A percentile compares a stretch with the other conserved stretches of the same genome.
phyloP scores from a whole-genome alignment of 495 filamentous ascomycete species.

The Cryomyces minteri region DNA sequence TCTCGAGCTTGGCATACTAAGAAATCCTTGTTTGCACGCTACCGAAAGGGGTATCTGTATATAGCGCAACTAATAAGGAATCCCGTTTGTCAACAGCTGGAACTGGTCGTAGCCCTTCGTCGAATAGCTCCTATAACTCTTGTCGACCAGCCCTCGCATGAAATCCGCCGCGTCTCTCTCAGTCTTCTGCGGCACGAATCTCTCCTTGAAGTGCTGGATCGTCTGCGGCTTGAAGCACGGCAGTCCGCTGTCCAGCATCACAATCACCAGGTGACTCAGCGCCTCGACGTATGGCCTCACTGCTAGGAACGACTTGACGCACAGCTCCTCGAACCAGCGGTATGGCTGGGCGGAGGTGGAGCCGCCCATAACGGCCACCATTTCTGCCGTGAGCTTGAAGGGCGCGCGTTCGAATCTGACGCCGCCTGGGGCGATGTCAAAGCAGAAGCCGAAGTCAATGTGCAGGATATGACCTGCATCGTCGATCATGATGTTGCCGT shows the following conservation, averaged over 20 bases:
- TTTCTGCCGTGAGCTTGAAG: constrained; percentile 94
- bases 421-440: constrained; percentile 94
- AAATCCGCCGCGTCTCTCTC: constrained; percentile 92
- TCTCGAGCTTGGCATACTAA: too few species aligned
- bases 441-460: constrained; percentile 99
- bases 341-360: constrained; percentile 67
- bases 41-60: too few species aligned
- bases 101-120: constrained; percentile 94
- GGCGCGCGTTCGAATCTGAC: constrained; percentile 94
- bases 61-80: constrained; percentile 47
- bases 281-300: constrained; percentile 74
- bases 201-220: constrained; percentile 75
- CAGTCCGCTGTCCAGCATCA: constrained; percentile 93
- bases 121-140: constrained; percentile 71
- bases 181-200: constrained; percentile 83
- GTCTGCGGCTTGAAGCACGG: constrained; percentile 98
- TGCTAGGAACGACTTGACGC: constrained; percentile 87
- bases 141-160: constrained; percentile 72
- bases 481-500: constrained; percentile 99
- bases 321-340: constrained; percentile 90
- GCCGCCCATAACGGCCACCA: constrained; percentile 97
- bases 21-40: too few species aligned
- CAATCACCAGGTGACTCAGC: constrained; percentile 67
- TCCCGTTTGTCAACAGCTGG: constrained; percentile 92
- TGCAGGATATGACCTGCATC: constrained; percentile 94